Base-by-base conservation (phyloP, 495 filamentous ascomycete species). In the Talaromyces stipitatus region DNA sequence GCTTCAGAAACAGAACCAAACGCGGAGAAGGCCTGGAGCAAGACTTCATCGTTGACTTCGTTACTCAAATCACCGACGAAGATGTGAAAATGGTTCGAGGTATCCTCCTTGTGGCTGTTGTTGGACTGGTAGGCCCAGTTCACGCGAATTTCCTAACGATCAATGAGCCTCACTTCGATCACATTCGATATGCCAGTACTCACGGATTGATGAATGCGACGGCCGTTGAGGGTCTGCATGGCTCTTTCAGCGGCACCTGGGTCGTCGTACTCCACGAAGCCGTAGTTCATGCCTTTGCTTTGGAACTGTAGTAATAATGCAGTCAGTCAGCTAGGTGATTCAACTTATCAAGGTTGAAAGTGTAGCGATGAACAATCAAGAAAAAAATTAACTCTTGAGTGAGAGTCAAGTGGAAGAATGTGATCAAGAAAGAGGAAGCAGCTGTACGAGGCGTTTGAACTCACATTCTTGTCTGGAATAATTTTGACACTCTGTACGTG, bases 121-220 rank as follows among this genome's bases (percentile, higher is more conserved):
- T 95, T 99, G 61, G 92, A 96, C 74, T 97, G 94, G 64, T 97
- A 99, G 16, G 94, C 94, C 94, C 94, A 99, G 78, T 99, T 99
- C 62, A 99, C 94, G 51, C 92, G 89, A 61, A 99, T 99, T 80
- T 99, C 94, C 92, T 98, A 69, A 43, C 61, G 23, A 38, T 11
- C 38, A 30, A 57, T 67, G 54, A 61, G 59, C 59, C 20, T 51
- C 10, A 52, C 18, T 28, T 54, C 41, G n/a, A 26, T 56, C 27
- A 61, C 47, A n/a, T 18, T 36, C 38, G 22, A n/a, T 43, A 16
- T 18, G 29, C 58, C 18, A 41, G 54, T 54, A 68, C 87, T 73
- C 81, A 96, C 92, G 69, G 89, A 84, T 73, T 97, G 91, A 66
- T 97, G 94, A 57, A 99, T 91, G 26, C 94, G 84, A 58, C 94